Conservation (phyloP, 2,329 filamentous ascomycete genomes). For the Phaeoacremonium minimum region DNA sequence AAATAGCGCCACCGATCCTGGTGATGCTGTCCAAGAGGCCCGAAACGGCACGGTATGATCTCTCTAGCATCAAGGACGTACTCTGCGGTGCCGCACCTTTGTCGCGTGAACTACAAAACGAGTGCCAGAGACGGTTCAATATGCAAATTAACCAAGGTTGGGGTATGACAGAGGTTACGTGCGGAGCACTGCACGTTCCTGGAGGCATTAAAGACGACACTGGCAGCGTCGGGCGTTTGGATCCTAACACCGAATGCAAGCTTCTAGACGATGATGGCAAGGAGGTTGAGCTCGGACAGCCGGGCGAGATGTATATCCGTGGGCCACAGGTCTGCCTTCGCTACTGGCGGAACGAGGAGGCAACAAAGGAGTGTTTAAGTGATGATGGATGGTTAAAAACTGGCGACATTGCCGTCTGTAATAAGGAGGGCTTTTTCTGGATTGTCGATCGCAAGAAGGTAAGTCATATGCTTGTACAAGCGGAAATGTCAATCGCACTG, state of each 20-base stretch:
- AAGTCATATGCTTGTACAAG: no score
- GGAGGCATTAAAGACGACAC: constrained; percentile 29
- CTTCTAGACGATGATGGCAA: constrained; percentile 48
- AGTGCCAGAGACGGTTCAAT: constrained; percentile 37
- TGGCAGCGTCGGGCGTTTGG: constrained; percentile 46
- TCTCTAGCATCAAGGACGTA: constrained; percentile 42
- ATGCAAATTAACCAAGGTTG: constrained; percentile 46
- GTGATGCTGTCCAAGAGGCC: constrained; percentile 57
- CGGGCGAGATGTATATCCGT: constrained; percentile 49
- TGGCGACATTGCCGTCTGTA: constrained; percentile 32
- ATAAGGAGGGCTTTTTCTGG: constrained; percentile 35
- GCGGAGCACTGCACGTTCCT: constrained; percentile 35
- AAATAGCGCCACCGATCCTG: constrained; percentile 53
- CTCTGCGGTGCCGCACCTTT: constrained; percentile 51
- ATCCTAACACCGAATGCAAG: constrained; percentile 48
- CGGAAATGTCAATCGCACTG: no score
- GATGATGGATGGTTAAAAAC: constrained; percentile 54
- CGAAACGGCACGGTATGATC: constrained; percentile 44
- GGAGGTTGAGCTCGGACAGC: constrained; percentile 40
- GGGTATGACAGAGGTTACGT: constrained; percentile 56
- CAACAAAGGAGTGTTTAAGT: constrained; percentile 45
- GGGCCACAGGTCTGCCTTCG: constrained; percentile 55
- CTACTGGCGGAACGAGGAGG: constrained; percentile 53
- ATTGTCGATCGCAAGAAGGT: constrained; percentile 54
- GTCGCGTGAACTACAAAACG: constrained; percentile 33